phyloP scores from a whole-genome alignment of 1,139 yeast species.

The Nakaseomyces glabratus region DNA sequence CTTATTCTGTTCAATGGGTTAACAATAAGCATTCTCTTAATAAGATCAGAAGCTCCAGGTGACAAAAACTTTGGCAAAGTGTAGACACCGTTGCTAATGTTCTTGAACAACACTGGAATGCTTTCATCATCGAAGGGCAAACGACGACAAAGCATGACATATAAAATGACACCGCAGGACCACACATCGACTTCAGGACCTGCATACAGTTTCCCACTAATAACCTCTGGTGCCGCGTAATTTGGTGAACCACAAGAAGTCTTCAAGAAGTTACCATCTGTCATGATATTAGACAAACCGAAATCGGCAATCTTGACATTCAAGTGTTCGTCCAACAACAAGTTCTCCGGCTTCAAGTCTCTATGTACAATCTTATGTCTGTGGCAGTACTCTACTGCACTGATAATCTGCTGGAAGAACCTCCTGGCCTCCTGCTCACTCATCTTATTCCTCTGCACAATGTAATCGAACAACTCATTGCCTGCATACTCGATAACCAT shows the following conservation, averaged over 20 bases:
- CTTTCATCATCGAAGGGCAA: constrained; percentile 97
- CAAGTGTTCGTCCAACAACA: constrained; percentile 77
- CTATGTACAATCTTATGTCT: constrained; percentile 96
- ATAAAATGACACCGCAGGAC: constrained; percentile 95
- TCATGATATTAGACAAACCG: constrained; percentile 91
- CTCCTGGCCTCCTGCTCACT: constrained; percentile 89
- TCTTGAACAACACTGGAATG: constrained; percentile 91
- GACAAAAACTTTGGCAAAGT: constrained; percentile 85
- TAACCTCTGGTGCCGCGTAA: constrained; percentile 98
- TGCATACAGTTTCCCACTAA: constrained; percentile 90
- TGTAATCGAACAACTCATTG: constrained; percentile 87
- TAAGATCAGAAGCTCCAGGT: constrained; percentile 75
- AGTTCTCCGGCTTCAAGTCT: constrained; percentile 90
- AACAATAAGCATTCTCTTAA: constrained; percentile 91
- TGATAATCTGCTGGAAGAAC: constrained; percentile 93
- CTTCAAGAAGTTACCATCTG: constrained; percentile 92
- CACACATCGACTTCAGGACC: constrained; percentile 99
- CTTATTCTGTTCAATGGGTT: constrained; percentile 94
- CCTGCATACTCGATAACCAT: constrained; percentile 98
- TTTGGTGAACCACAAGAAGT: constrained; percentile 97
- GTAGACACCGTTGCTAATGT: constrained; percentile 91
- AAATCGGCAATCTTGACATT: constrained; percentile 95
- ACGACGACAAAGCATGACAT: constrained; percentile 95
- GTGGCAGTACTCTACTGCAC: constrained; percentile 97
- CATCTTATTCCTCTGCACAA: constrained; percentile 79